Evolutionary conservation across 176 grass and related monocot genomes (phyloP), one percentile per base, ranked within the genome.

Genomic region (Musa acuminata): DNA sequence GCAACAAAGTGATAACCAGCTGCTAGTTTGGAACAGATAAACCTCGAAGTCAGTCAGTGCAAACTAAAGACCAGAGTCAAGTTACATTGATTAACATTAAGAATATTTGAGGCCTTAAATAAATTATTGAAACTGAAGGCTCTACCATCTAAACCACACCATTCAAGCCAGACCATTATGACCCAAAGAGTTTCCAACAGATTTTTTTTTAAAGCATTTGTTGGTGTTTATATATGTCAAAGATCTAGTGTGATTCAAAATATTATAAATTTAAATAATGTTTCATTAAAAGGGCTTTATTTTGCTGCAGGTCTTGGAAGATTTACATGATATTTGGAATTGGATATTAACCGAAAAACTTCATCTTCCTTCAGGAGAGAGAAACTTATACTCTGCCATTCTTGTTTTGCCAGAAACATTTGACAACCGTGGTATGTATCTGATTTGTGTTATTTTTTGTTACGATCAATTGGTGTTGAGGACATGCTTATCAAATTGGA

Each of bases 361-460:
- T 80, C 88, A 93, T 87, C 88, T 98, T 60, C 85, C 88, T 63
- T 72, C 68, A 77, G 83, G 64, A 80, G 94, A 98, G 17, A 84
- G 94, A 87, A 62, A 74, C 75, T 60, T 88, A 11, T 98, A 93
- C 81, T 90, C 87, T 87, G 87, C 69, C 66, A 83, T 98, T 75
- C 82, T 98, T 89, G 90, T 98, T 83, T 77, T 98, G 27, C 90
- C 85, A 22, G 94, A 98, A 81, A 83, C 90, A 77, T 98, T 98
- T 89, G 94, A 93, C 79, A 98, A 82, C 72, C 79, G 94, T 79
- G 94, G 94, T 98, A 91, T 48, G 57, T 19, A 49, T 77, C 74
- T 67, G n/a, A 48, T 78, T 70, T 81, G 23, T 24, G 71, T 48
- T 20, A 65, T 71, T 64, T 35, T 52, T 71, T 14, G 0, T 62